Evolutionary conservation across 2,329 filamentous ascomycete species (phyloP), one percentile per base, ranked within the genome.

Genomic region (Camillea tinctor): DNA sequence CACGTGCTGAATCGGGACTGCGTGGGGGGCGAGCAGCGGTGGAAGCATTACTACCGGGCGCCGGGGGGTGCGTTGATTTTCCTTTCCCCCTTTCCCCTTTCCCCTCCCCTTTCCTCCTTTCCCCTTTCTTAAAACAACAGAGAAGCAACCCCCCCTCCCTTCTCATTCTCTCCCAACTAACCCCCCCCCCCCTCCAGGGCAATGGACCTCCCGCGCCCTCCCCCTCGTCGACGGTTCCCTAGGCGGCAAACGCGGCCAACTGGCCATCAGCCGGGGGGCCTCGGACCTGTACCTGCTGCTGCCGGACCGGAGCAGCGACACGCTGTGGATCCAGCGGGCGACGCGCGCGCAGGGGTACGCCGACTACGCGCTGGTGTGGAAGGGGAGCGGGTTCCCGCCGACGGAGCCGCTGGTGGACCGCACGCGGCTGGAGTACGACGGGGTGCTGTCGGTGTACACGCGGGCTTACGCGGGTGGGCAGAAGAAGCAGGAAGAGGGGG

Each of bases 1-100:
- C 80, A 83, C 56, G 76, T 81, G 1, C 65, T 83, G 26, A 83
- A 83, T 63, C 73, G 80, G 3, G 79, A 82, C 55, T 75, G 71
- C 0, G 24, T 70, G 17, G 70, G 70, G 21, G 72, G 70, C 0
- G 63, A 66, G 21, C 52, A 58, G 56, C 56, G 67, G 54, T 79
- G 77, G 77, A 77, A 75, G 54, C 76, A 78, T 64, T 78, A 79
- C 59, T 75, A 77, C 60, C 67, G 73, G 19, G 63, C 69, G 5
- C 71, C 75, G 1, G 58, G 62, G 15, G 74, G 75, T 74, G 48
- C 60, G 71, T 63, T 4, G 30, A 49, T 21, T 19, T 8, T 8
- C 21, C 26, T 30, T 23, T 13, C 23, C 2, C 55, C 50, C 17
- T 15, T 20, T 13, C 26, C 26, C 23, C 9, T 48, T 22, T 19